Percentiles rank a stretch among this genome's conserved stretches.
phyloP scores from a whole-genome alignment of 139 green algal genomes.

The Chlorella ohadii region DNA sequence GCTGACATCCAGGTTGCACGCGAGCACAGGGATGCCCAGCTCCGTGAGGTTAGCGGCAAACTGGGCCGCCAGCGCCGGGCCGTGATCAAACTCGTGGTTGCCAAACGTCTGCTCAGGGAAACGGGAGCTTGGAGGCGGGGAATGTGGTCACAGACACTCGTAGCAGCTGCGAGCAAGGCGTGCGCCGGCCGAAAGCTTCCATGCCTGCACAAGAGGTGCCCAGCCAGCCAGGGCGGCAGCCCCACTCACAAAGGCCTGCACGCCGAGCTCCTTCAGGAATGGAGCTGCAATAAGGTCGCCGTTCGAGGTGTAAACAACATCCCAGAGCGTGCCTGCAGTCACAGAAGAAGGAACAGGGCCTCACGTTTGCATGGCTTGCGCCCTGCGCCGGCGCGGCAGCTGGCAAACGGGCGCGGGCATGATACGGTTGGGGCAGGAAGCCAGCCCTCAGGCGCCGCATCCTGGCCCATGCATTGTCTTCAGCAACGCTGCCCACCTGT shows the following conservation, averaged over 20 bases:
- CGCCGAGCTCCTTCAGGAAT: slow-evolving; percentile 9
- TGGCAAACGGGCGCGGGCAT: no score
- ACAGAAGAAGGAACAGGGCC: background rate
- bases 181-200: no score
- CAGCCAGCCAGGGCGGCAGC: background rate
- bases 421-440: background rate
- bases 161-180: no score
- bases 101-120: background rate
- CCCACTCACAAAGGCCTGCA: slow-evolving; percentile 13
- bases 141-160: no score
- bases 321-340: slow-evolving; percentile 1
- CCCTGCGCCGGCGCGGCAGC: no score
- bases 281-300: background rate
- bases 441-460: no score
- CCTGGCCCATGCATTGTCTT: no score
- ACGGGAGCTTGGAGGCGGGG: no score
- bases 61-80: background rate
- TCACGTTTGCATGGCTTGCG: no score
- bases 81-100: slow-evolving; percentile 24
- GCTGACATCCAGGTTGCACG: slow-evolving; percentile 18
- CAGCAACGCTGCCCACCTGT: background rate
- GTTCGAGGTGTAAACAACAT: background rate
- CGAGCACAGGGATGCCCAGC: background rate
- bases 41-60: background rate
- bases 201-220: no score